Conservation (phyloP, 805 yeast species). For the Schwanniomyces polymorphus region DNA sequence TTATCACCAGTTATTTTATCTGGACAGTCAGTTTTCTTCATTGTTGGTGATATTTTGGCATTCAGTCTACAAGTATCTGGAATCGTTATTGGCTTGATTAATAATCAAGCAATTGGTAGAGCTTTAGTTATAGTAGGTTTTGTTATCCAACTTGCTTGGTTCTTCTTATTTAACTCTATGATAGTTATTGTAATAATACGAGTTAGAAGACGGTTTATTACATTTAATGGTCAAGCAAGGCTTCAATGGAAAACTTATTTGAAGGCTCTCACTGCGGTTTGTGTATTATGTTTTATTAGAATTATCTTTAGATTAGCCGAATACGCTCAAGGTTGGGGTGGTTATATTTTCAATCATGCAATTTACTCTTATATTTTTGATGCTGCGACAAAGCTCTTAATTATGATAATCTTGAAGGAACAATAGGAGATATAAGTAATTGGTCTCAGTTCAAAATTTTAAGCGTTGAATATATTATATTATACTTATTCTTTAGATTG, state of each 20-base stretch:
- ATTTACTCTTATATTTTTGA: slow-evolving; percentile 25
- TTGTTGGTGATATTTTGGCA: slow-evolving; percentile 26
- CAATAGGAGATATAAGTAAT: too few species aligned
- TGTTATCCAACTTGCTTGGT: slow-evolving; percentile 25
- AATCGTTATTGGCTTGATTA: slow-evolving; percentile 22
- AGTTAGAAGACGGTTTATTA: neutral
- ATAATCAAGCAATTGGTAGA: neutral
- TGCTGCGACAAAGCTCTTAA: slow-evolving; percentile 18
- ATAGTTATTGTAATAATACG: neutral
- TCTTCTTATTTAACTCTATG: slow-evolving; percentile 19
- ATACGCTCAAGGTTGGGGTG: slow-evolving; percentile 24
- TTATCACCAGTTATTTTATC: slow-evolving; percentile 10
- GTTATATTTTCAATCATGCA: slow-evolving; percentile 21
- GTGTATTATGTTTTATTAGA: slow-evolving; percentile 23
- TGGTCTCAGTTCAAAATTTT: too few species aligned
- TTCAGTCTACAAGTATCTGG: slow-evolving; percentile 28
- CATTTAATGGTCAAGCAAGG: neutral
- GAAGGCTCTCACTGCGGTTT: slow-evolving; percentile 1
- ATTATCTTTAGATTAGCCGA: slow-evolving; percentile 28
- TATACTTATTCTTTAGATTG: too few species aligned
- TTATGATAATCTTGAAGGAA: neutral
- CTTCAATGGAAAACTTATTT: neutral
- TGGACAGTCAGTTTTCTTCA: slow-evolving; percentile 22
- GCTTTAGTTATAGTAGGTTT: slow-evolving; percentile 12
- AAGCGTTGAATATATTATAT: too few species aligned